Evolutionary conservation across 257 asterid genomes (phyloP).

Genomic region (Solanum microdontum): DNA sequence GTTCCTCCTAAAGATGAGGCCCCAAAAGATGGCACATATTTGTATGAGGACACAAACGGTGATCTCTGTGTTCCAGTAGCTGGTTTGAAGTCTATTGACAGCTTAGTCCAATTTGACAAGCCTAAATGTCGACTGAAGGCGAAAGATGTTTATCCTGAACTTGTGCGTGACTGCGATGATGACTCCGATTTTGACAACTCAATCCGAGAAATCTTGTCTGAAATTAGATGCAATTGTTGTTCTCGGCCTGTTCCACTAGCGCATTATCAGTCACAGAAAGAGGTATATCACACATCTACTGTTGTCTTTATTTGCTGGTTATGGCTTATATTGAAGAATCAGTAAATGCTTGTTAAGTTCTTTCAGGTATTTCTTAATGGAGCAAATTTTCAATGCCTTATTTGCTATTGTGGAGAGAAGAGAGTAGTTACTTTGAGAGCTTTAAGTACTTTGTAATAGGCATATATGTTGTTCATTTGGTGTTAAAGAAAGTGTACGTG

Average conservation of each 20-base stretch:
- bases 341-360: not conserved
- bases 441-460: not conserved
- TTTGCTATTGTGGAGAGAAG: not conserved
- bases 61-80: slow-evolving; percentile 80
- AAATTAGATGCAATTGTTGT: slow-evolving; percentile 59
- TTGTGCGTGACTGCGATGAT: slow-evolving; percentile 30
- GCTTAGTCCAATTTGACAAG: slow-evolving; percentile 87
- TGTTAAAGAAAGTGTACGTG: not conserved
- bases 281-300: slow-evolving; percentile 35
- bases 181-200: slow-evolving; percentile 55
- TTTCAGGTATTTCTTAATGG: not conserved
- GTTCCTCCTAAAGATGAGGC: slow-evolving; percentile 36
- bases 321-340: not conserved
- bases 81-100: slow-evolving; percentile 84
- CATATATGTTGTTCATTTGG: not conserved
- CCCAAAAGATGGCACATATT: slow-evolving; percentile 44
- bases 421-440: not conserved
- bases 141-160: slow-evolving; percentile 66
- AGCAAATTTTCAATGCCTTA: not conserved
- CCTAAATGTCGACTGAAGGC: slow-evolving; percentile 81
- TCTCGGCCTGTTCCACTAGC: slow-evolving; percentile 45
- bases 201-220: slow-evolving; percentile 68
- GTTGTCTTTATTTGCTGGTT: not conserved
- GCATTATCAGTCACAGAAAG: slow-evolving; percentile 86
- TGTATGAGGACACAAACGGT: slow-evolving; percentile 59